Evolutionary conservation across 306 rosid species (phyloP).

Genomic region (Quercus wislizeni): DNA sequence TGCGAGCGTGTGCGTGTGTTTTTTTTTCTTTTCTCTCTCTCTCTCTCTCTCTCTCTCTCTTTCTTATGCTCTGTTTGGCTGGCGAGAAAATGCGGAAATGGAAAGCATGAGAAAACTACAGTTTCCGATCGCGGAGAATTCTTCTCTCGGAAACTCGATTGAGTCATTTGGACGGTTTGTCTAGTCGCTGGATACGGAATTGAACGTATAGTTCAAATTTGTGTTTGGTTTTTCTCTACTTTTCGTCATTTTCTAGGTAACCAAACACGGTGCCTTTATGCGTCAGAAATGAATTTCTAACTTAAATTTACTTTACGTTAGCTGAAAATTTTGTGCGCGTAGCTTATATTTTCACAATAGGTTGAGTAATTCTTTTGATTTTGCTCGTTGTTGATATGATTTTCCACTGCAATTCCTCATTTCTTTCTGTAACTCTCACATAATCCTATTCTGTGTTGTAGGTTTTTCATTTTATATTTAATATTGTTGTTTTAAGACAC

Average conservation of each 20-base stretch:
- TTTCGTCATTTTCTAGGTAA: neutral
- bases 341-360: neutral
- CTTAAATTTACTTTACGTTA: neutral
- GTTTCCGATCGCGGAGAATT: slow-evolving; percentile 13
- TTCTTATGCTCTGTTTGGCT: slow-evolving; percentile 14
- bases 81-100: neutral
- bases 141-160: neutral
- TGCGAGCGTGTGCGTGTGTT: neutral
- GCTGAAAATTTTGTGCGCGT: neutral
- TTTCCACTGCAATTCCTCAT: neutral
- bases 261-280: neutral
- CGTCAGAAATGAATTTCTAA: neutral
- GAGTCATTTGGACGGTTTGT: neutral
- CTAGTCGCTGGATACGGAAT: neutral
- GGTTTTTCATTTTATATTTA: neutral
- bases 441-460: neutral
- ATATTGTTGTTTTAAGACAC: neutral
- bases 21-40: neutral
- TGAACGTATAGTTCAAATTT: neutral
- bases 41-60: too few relatives aligned
- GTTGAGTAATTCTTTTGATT: neutral
- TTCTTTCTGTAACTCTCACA: neutral
- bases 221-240: neutral
- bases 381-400: neutral
- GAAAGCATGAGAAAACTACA: neutral